phyloP scores from a whole-genome alignment of 148 eudicot species.

The Camellia lanceoleosa region DNA sequence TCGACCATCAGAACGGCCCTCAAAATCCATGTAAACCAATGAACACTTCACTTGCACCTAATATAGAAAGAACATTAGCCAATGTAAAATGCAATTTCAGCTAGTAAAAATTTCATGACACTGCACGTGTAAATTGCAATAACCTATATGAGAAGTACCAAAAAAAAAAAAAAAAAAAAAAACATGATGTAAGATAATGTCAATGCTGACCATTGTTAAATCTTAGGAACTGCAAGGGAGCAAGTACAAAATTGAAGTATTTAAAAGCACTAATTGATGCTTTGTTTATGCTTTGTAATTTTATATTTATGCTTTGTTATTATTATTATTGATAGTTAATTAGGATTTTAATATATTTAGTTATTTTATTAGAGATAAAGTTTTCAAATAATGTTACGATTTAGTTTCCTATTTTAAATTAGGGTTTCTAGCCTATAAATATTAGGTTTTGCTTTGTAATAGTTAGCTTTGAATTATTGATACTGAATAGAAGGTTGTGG shows the following conservation, averaged over 20 bases:
- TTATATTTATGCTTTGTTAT: too few species aligned
- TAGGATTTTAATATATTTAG: too few species aligned
- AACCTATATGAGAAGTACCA: not conserved
- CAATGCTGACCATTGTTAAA: not conserved
- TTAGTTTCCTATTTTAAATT: too few species aligned
- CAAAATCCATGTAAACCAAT: slow-evolving; percentile 83
- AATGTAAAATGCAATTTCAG: slow-evolving; percentile 1
- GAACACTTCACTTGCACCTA: slow-evolving; percentile 90
- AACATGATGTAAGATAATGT: not conserved
- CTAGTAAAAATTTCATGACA: not conserved
- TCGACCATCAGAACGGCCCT: slow-evolving; percentile 95
- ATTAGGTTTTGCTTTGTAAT: too few species aligned
- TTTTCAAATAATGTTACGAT: too few species aligned
- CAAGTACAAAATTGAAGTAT: not conserved
- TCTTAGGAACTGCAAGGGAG: not conserved
- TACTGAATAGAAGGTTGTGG: too few species aligned
- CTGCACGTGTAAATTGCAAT: not conserved
- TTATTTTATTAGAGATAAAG: too few species aligned
- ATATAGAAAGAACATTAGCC: slow-evolving; percentile 10
- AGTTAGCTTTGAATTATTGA: too few species aligned
- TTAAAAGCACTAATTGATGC: too few species aligned
- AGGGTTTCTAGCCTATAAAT: too few species aligned
- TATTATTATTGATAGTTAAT: too few species aligned
- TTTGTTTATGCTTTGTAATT: too few species aligned
- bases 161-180: not conserved